Evolutionary conservation across 1,284 basidiomycete species (phyloP), one percentile per base, ranked within the genome.

Genomic region (Neotropicomus parvogracilis): DNA sequence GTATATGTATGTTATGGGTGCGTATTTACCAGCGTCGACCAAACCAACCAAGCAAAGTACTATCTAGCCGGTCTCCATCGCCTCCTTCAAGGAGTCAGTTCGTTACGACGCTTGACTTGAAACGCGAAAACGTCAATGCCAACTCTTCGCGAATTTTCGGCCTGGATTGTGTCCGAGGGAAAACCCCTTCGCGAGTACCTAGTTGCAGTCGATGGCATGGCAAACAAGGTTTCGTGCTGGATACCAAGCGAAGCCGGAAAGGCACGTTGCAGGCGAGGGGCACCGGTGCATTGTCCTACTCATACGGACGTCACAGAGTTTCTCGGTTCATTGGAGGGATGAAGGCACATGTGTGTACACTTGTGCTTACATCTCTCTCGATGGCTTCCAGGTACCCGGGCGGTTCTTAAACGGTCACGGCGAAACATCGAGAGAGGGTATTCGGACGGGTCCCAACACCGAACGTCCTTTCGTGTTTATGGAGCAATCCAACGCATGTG

Each of bases 241-340:
- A 78, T 86, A 54, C 75, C 80, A 3, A 75, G 81, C 49, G 70
- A 76, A 45, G 67, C 68, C 21, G 80, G 80, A 20, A 73, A 80
- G 70, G 82, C 81, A 49, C 13, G 65, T 58, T 11, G 19, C 27
- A 28, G 17, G n/a, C 7, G 24, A 16, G 32, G 10, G 5, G 9
- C n/a, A 14, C n/a, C 10, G 16, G 32, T 40, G 7, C 19, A 35
- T 1, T 16, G n/a, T 31, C 26, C 37, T 55, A n/a, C n/a, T n/a
- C n/a, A n/a, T n/a, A n/a, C n/a, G n/a, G n/a, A n/a, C n/a, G n/a
- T n/a, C n/a, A n/a, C 51, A 83, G 80, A 60, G 56, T 9, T 85
- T 85, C 59, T 67, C 70, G 3, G 75, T 85, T 0, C 73, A 78
- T 54, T 85, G 83, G 83, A 68, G 66, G 28, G 83, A 85, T 54